Evolutionary conservation across 306 rosid species (phyloP).

Genomic region (Inga laurina): DNA sequence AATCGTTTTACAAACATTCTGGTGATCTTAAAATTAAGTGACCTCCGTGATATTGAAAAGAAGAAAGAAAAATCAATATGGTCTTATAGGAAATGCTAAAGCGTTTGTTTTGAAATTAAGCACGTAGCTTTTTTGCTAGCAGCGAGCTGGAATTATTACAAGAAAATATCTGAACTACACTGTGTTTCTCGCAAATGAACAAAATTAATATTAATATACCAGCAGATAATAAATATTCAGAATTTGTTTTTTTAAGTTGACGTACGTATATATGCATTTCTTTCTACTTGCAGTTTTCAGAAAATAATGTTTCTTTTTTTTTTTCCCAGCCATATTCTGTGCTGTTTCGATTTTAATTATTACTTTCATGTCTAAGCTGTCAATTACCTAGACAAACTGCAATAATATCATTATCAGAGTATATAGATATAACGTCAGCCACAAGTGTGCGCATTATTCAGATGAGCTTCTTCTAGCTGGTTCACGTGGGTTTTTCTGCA

Average conservation of each 20-base stretch:
- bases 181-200: no score
- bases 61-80: background rate
- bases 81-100: background rate
- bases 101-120: no score
- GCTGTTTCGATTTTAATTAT: background rate
- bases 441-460: background rate
- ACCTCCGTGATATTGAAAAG: background rate
- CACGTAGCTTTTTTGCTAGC: no score
- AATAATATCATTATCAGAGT: background rate
- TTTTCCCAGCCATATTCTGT: background rate
- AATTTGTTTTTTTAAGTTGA: background rate
- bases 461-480: slow-evolving; percentile 29
- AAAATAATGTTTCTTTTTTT: background rate
- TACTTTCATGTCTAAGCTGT: slow-evolving; percentile 4
- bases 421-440: background rate
- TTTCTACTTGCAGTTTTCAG: background rate
- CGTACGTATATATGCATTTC: background rate
- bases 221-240: background rate
- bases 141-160: no score
- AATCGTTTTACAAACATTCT: slow-evolving; percentile 36
- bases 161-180: no score
- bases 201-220: no score
- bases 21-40: background rate
- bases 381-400: background rate
- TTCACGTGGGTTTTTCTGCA: slow-evolving; percentile 49